Evolutionary conservation across 1,284 basidiomycete species (phyloP), one percentile per base, ranked within the genome.

Genomic region (Xerocomus subilludens): DNA sequence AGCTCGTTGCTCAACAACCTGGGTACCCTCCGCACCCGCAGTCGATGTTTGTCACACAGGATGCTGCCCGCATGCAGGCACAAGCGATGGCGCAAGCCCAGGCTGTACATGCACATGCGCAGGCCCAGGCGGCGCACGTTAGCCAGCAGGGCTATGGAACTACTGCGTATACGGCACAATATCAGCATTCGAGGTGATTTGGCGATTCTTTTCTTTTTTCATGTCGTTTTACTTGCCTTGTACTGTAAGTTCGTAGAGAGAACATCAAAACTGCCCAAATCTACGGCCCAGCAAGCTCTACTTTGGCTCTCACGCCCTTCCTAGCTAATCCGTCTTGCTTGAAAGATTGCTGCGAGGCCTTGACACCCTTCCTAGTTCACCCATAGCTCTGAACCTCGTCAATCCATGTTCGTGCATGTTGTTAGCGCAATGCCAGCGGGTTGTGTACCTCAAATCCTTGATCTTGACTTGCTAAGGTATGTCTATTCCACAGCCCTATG

Each of bases 21-120:
- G 83, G 84, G 38, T 87, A 88, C 63, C 83, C 84, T 10, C 86
- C 88, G 70, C 87, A 88, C 65, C 79, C 83, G 10, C 84, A 80
- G 65, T 71, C 82, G 10, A 77, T 83, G 77, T 86, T 82, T 69
- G 81, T 76, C 6, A 74, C 84, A 56, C 81, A 83, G 70, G 81
- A 85, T 45, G 79, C 83, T 32, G 81, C 81, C 35, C 86, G 86
- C 7, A 82, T 85, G 38, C 86, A 88, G 74, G 85, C 85, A 18
- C 80, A 82, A 45, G 87, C 84, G n/a, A 81, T 85, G 53, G 84
- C 84, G 2, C 87, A 88, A 73, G 83, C 81, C 33, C 82, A 84
- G 71, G 86, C 83, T 71, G 85, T 85, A 0, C 85, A 87, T 55
- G 85, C 85, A 23, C 86, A 83, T 67, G 82, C 75, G 47, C 83